phyloP scores from a whole-genome alignment of 1,284 basidiomycete genomes.

The Naganishia sp. region DNA sequence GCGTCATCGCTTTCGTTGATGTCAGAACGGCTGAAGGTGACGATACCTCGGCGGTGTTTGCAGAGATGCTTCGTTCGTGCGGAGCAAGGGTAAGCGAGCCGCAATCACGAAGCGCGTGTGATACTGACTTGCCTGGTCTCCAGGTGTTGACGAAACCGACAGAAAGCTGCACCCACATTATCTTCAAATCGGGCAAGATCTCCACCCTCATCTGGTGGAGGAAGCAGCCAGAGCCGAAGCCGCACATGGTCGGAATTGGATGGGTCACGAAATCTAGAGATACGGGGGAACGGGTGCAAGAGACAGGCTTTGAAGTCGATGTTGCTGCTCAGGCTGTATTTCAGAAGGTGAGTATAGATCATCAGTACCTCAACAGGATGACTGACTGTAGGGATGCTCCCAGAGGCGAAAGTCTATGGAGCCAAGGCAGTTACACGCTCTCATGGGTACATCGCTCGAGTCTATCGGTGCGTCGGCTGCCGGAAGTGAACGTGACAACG shows the following conservation, averaged over 20 bases:
- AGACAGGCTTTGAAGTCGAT: slow-evolving; percentile 68
- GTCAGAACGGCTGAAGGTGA: slow-evolving; percentile 83
- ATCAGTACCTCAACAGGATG: neutral
- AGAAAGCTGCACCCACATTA: slow-evolving; percentile 75
- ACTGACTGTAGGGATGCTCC: neutral
- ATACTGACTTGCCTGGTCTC: slow-evolving; percentile 34
- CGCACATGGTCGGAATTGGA: slow-evolving; percentile 77
- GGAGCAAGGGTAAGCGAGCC: slow-evolving; percentile 72
- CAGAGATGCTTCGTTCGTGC: slow-evolving; percentile 75
- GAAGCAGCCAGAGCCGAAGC: slow-evolving; percentile 64
- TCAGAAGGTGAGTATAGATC: slow-evolving; percentile 61
- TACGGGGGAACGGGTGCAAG: slow-evolving; percentile 65
- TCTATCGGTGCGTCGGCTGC: neutral
- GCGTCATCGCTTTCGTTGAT: slow-evolving; percentile 84
- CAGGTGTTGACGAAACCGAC: slow-evolving; percentile 58
- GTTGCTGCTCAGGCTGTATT: slow-evolving; percentile 68
- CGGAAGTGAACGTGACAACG: neutral
- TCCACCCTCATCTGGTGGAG: slow-evolving; percentile 76
- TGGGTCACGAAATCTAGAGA: slow-evolving; percentile 89
- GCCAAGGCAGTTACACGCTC: slow-evolving; percentile 42
- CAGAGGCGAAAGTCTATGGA: slow-evolving; percentile 66
- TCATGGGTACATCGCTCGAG: slow-evolving; percentile 26
- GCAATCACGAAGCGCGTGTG: neutral
- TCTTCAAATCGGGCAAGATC: slow-evolving; percentile 82
- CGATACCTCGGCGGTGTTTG: slow-evolving; percentile 77